These are phyloP conservation scores for Cruciata laevipes DNA, from an alignment of 257 asterid species.

Conservation along the genomic window DNA sequence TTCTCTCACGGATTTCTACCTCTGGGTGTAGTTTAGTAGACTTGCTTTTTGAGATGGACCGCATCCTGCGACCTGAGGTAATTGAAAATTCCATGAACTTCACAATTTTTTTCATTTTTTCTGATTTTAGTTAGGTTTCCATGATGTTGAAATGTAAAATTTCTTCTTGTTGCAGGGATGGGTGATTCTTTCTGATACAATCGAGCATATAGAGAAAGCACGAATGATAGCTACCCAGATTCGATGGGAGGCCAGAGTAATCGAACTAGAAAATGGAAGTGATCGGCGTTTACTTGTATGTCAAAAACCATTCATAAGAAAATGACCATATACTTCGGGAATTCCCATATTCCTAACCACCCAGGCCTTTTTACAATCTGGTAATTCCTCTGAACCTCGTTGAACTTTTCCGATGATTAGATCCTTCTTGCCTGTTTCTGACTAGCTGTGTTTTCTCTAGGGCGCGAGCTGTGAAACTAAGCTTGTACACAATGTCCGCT, in stretches of 20 bases:
- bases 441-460: slow-evolving; percentile 5
- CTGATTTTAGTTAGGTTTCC: not conserved
- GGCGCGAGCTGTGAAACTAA: slow-evolving; percentile 23
- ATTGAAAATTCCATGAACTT: slow-evolving; percentile 2
- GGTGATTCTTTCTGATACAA: slow-evolving; percentile 68
- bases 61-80: slow-evolving; percentile 96
- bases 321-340: slow-evolving; percentile 33
- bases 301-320: slow-evolving; percentile 82
- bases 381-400: slow-evolving; percentile 17
- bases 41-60: slow-evolving; percentile 80
- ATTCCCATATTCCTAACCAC: slow-evolving; percentile 26
- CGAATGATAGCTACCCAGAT: slow-evolving; percentile 60
- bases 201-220: slow-evolving; percentile 51
- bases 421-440: not conserved
- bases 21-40: slow-evolving; percentile 50
- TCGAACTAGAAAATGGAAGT: slow-evolving; percentile 78
- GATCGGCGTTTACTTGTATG: slow-evolving; percentile 79
- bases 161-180: slow-evolving; percentile 61
- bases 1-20: slow-evolving; percentile 50
- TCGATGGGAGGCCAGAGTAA: slow-evolving; percentile 90
- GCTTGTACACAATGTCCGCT: slow-evolving; percentile 18
- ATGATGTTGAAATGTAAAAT: not conserved
- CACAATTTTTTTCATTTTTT: not conserved
- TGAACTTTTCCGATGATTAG: not conserved
- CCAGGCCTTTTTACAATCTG: slow-evolving; percentile 33